These are phyloP conservation scores for Hyaloscypha finlandica DNA, from an alignment of 495 filamentous ascomycete genomes.

Conservation along the genomic window DNA sequence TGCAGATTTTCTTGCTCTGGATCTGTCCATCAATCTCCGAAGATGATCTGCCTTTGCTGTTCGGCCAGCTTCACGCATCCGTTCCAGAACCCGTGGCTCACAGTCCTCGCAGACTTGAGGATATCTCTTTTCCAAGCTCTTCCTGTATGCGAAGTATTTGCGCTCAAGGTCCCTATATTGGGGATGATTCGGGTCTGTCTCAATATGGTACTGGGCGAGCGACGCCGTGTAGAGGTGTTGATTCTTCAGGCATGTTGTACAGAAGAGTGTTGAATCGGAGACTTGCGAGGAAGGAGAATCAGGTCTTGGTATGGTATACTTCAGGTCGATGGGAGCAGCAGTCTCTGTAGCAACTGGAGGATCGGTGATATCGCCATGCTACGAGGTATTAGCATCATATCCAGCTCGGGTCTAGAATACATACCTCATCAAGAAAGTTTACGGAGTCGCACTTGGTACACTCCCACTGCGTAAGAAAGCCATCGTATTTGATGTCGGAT, in stretches of 20 bases:
- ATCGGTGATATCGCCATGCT: conserved; percentile 86
- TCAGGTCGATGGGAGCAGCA: conserved; percentile 41
- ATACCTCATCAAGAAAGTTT: conserved; percentile 76
- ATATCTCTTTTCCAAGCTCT: conserved; percentile 70
- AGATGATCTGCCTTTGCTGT: conserved; percentile 79
- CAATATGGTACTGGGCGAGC: conserved; percentile 64
- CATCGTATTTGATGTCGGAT: conserved; percentile 55
- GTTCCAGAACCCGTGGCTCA: conserved; percentile 62
- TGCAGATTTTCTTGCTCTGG: conserved; percentile 44
- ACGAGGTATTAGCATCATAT: conserved; percentile 21
- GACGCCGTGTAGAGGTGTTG: conserved; percentile 71
- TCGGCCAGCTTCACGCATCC: conserved; percentile 69
- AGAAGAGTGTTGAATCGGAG: conserved; percentile 62
- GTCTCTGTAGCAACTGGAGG: conserved; percentile 61
- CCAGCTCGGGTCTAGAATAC: conserved; percentile 21
- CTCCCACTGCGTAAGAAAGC: conserved; percentile 56
- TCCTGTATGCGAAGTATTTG: conserved; percentile 61
- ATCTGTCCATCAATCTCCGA: conserved; percentile 69
- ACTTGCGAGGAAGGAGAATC: conserved; percentile 34
- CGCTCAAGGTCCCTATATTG: conserved; percentile 57
- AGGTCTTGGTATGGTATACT: conserved; percentile 38
- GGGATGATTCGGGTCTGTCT: conserved; percentile 49
- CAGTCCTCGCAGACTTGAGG: conserved; percentile 83
- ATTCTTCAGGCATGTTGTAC: conserved; percentile 75
- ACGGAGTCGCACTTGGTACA: conserved; percentile 76